Conservation (phyloP, 768 basidiomycete genomes). For the Multifurca ochricompacta region DNA sequence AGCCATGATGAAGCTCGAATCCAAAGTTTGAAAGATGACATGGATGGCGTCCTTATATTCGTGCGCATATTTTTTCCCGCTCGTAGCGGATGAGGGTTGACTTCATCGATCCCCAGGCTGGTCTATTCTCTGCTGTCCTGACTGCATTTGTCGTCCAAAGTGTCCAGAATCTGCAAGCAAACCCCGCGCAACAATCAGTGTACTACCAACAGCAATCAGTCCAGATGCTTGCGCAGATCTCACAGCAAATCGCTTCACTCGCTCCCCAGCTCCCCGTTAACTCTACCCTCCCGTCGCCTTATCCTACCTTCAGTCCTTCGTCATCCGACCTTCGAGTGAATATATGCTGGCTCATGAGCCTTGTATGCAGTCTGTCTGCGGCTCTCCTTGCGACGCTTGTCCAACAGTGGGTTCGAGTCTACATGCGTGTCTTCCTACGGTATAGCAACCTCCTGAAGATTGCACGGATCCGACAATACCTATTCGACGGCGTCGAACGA, state of each 20-base stretch:
- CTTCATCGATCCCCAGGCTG: conserved; percentile 2
- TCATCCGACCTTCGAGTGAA: background rate
- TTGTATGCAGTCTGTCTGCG: background rate
- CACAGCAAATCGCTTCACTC: background rate
- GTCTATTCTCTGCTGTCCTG: conserved; percentile 2
- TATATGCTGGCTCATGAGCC: background rate
- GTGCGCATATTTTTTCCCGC: conserved; percentile 24
- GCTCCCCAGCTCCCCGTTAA: background rate
- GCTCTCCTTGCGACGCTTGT: background rate
- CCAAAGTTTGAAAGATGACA: conserved; percentile 33
- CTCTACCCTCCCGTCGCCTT: background rate
- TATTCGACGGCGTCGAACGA: background rate
- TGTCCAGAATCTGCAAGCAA: background rate
- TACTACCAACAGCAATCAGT: background rate
- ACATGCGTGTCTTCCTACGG: background rate
- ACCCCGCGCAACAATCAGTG: background rate
- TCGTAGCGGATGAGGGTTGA: too few species aligned
- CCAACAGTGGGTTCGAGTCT: background rate
- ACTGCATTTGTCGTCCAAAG: background rate
- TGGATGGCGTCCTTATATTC: conserved; percentile 37
- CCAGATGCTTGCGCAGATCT: background rate
- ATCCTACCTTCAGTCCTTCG: background rate
- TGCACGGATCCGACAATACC: background rate
- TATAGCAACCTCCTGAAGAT: background rate
- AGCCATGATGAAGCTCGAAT: conserved; percentile 29